Evolutionary conservation across 1,139 yeast species (phyloP).

Genomic region (Candida freyschussii): DNA sequence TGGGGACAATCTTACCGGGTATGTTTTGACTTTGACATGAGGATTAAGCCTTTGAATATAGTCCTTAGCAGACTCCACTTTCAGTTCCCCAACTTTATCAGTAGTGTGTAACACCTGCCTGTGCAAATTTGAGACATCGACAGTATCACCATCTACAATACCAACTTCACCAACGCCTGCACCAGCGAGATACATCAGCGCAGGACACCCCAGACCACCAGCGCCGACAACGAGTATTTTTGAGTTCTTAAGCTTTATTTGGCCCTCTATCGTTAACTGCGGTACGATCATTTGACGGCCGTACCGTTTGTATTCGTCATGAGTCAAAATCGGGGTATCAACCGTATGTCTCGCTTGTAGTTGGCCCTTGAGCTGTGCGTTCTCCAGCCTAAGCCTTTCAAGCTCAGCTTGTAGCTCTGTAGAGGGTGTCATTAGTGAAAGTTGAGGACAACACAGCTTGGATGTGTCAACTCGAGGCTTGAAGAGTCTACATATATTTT

Average conservation of each 20-base stretch:
- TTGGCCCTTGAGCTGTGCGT: constrained; percentile 10
- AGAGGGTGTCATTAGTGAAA: too few species aligned
- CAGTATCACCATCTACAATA: constrained; percentile 80
- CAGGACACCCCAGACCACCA: constrained; percentile 96
- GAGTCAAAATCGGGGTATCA: constrained; percentile 19
- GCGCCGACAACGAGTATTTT: constrained; percentile 83
- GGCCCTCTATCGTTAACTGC: constrained; percentile 39
- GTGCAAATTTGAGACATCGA: constrained; percentile 81
- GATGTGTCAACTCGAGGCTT: too few species aligned
- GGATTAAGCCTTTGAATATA: constrained; percentile 61
- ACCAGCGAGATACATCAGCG: constrained; percentile 75
- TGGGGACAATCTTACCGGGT: constrained; percentile 47
- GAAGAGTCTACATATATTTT: too few species aligned
- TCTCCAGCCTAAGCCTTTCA: constrained; percentile 15
- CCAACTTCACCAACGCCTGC: constrained; percentile 87
- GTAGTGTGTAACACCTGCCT: constrained; percentile 81
- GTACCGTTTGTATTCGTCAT: constrained; percentile 74
- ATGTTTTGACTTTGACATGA: constrained; percentile 48
- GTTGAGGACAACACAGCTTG: too few species aligned
- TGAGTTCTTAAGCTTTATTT: constrained; percentile 50
- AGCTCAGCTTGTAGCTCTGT: constrained; percentile 13
- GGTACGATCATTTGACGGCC: constrained; percentile 97
- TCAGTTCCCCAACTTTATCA: constrained; percentile 57
- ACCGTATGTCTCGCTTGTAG: constrained; percentile 5
- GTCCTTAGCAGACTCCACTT: constrained; percentile 71